Evolutionary conservation across 208 protist genomes (phyloP).

Genomic region (Trypanosomatidae sp.): DNA sequence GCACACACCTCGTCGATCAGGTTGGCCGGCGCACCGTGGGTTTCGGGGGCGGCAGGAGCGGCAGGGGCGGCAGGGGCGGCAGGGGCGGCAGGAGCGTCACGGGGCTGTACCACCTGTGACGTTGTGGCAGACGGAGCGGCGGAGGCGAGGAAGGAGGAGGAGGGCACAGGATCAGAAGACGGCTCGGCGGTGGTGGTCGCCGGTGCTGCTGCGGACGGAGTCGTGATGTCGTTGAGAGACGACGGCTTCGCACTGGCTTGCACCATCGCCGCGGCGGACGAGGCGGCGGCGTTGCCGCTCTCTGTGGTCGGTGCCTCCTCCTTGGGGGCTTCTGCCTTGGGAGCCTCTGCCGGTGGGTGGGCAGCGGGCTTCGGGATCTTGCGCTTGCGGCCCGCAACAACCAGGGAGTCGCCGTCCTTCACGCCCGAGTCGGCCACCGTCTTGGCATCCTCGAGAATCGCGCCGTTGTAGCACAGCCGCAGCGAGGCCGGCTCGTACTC

Average conservation of each 20-base stretch:
- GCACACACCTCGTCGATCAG: constrained; percentile 81
- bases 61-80: constrained; percentile 4
- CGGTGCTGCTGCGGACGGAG: constrained; percentile 6
- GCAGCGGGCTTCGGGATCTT: constrained; percentile 46
- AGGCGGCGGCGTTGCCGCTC: too few relatives aligned
- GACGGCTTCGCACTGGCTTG: too few relatives aligned
- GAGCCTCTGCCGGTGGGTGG: constrained; percentile 1
- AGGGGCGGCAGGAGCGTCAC: background rate
- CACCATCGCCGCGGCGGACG: too few relatives aligned
- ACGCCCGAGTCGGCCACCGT: constrained; percentile 51
- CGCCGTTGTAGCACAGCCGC: constrained; percentile 73
- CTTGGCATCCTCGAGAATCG: constrained; percentile 58
- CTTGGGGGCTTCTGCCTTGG: constrained; percentile 10
- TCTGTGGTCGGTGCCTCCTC: too few relatives aligned
- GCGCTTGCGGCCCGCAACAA: constrained; percentile 77
- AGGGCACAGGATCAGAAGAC: background rate
- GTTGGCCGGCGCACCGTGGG: constrained; percentile 34
- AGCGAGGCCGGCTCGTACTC: constrained; percentile 73
- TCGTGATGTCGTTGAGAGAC: background rate
- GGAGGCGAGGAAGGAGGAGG: background rate
- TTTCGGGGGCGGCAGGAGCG: constrained; percentile 9
- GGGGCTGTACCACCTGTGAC: background rate
- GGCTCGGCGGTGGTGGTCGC: background rate
- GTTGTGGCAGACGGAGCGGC: background rate
- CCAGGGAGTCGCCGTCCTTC: constrained; percentile 52